Conservation (phyloP, 441 rosid genomes). For the Corymbia citriodora region DNA sequence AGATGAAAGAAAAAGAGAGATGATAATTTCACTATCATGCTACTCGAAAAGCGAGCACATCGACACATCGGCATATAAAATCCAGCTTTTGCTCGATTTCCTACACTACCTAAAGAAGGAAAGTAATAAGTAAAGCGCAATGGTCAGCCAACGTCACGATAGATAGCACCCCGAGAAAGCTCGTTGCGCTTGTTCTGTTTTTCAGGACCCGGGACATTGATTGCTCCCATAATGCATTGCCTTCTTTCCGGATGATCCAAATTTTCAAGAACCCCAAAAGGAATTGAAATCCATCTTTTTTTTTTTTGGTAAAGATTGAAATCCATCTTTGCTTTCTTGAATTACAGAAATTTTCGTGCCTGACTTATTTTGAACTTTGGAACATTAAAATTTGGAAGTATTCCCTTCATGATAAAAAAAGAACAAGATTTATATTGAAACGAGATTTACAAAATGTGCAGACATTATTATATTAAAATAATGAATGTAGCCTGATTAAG, state of each 20-base stretch:
- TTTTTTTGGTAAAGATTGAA: too few species aligned
- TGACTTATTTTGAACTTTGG: too few species aligned
- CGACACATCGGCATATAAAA: neutral
- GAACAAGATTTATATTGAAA: too few species aligned
- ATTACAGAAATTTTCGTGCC: too few species aligned
- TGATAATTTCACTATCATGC: neutral
- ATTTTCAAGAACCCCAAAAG: neutral
- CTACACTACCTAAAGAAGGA: neutral
- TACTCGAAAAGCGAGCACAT: neutral
- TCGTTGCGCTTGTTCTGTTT: accelerated
- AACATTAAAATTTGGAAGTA: too few species aligned
- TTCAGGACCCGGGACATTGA: neutral
- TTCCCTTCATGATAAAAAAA: too few species aligned
- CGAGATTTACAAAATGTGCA: too few species aligned
- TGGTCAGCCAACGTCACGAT: neutral
- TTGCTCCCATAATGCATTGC: accelerated
- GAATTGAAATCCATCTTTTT: too few species aligned
- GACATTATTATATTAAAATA: too few species aligned
- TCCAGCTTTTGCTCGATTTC: neutral
- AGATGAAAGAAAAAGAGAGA: neutral
- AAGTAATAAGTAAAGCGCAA: neutral
- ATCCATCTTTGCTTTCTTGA: too few species aligned
- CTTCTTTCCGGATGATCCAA: neutral
- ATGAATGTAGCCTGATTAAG: too few species aligned
- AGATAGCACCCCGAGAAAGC: neutral